phyloP scores from a whole-genome alignment of 73 alveolate species.

The Tetrahymena borealis region DNA sequence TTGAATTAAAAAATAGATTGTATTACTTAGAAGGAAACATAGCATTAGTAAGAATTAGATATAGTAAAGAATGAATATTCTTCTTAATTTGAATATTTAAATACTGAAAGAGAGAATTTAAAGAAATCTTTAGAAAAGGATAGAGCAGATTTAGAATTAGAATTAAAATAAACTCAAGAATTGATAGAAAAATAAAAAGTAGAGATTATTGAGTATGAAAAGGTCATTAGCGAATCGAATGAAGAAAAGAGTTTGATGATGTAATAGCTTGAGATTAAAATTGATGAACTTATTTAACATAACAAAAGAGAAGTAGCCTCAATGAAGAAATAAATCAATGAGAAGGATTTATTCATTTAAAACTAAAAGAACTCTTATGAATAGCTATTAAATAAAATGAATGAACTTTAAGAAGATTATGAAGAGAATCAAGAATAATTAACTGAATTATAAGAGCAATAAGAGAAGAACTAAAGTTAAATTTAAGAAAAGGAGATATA shows the following conservation, averaged over 20 bases:
- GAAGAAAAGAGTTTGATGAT: neutral
- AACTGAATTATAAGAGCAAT: neutral
- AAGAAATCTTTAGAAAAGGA: neutral
- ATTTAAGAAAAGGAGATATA: neutral
- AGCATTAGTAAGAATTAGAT: conserved; percentile 19
- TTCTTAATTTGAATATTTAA: conserved; percentile 8
- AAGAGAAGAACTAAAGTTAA: neutral
- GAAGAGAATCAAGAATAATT: neutral
- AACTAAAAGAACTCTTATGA: neutral
- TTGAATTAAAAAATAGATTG: neutral
- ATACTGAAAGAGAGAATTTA: conserved; percentile 16
- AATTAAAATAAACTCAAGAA: neutral
- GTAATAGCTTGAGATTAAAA: neutral
- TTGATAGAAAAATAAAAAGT: neutral
- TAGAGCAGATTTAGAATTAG: neutral
- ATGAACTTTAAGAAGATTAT: neutral
- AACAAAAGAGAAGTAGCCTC: neutral
- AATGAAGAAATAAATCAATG: neutral
- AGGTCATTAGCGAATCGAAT: neutral
- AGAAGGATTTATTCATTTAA: neutral
- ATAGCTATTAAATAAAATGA: neutral
- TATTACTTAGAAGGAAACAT: neutral
- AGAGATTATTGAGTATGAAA: conserved; percentile 15
- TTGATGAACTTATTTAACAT: neutral
- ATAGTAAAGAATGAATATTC: conserved; percentile 4